Evolutionary conservation across 768 basidiomycete species (phyloP).

Genomic region (Lentinula lateritia): DNA sequence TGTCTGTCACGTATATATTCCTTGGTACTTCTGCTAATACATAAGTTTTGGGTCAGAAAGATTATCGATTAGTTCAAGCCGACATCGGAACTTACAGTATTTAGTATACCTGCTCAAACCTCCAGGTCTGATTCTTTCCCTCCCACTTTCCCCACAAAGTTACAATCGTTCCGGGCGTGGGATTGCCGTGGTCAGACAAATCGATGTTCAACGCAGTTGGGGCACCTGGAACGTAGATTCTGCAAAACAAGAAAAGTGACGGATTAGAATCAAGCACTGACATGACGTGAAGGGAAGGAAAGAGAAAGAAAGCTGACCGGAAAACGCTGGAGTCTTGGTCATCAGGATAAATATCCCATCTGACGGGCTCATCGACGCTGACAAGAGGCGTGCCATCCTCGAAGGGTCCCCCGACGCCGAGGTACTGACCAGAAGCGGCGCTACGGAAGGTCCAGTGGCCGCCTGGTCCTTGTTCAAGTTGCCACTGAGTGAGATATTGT

Average conservation of each 20-base stretch:
- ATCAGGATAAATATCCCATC: conserved; percentile 33
- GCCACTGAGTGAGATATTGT: conserved; percentile 23
- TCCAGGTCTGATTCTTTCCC: conserved; percentile 40
- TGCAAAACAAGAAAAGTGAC: conserved; percentile 13
- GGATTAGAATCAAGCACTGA: too few relatives aligned
- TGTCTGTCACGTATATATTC: not conserved
- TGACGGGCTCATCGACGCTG: conserved; percentile 12
- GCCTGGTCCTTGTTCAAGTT: conserved; percentile 16
- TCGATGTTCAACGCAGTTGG: conserved; percentile 25
- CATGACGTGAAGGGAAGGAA: too few relatives aligned
- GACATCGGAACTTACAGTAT: too few relatives aligned
- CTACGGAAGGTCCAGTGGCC: conserved; percentile 23
- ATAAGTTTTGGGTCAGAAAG: too few relatives aligned
- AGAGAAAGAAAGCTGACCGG: conserved; percentile 20
- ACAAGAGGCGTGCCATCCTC: conserved; percentile 22
- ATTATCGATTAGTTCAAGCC: too few relatives aligned
- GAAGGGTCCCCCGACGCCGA: conserved; percentile 17
- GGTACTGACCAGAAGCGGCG: conserved; percentile 18
- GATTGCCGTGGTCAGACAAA: conserved; percentile 36
- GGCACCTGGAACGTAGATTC: conserved; percentile 8
- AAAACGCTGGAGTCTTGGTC: conserved; percentile 14
- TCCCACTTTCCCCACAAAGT: conserved; percentile 36
- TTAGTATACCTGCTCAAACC: conserved; percentile 13
- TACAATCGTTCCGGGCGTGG: conserved; percentile 32
- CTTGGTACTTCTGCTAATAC: not conserved